Evolutionary conservation across 441 rosid genomes (phyloP).

Genomic region (Bocquillonia castaneifolia): DNA sequence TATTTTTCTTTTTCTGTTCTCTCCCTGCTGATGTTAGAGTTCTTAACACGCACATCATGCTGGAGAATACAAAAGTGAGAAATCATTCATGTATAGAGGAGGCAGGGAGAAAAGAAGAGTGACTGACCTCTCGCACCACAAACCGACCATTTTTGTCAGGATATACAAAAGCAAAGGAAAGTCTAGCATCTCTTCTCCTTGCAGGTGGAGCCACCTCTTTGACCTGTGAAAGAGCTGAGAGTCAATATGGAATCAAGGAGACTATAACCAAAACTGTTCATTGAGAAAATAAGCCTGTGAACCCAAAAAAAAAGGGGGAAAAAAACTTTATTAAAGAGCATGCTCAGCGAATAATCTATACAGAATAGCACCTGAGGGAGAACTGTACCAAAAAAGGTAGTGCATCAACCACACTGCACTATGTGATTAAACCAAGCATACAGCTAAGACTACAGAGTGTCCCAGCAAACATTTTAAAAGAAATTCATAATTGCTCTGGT

Average conservation of each 20-base stretch:
- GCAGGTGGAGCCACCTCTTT: slow-evolving; percentile 90
- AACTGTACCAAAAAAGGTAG: background rate
- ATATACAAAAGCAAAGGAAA: slow-evolving; percentile 93
- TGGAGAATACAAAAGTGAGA: background rate
- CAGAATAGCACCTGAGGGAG: background rate
- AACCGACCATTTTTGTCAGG: slow-evolving; percentile 79
- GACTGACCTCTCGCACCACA: slow-evolving; percentile 61
- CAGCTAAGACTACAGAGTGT: background rate
- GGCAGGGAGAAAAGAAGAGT: slow-evolving; percentile 4
- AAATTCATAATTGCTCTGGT: background rate
- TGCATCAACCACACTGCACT: background rate
- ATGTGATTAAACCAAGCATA: background rate
- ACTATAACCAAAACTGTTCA: background rate
- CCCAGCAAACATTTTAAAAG: background rate
- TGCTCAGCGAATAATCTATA: background rate
- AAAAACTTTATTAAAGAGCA: background rate
- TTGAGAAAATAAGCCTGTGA: background rate
- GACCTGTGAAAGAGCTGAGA: slow-evolving; percentile 42
- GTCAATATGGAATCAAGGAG: slow-evolving; percentile 5
- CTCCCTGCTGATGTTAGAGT: background rate
- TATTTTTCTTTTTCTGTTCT: background rate
- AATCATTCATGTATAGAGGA: slow-evolving; percentile 1
- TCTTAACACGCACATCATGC: background rate
- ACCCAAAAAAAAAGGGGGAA: background rate
- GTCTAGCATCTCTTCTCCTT: slow-evolving; percentile 80